phyloP scores from a whole-genome alignment of 108 stramenopile genomes.

The Cyclotella baltica region DNA sequence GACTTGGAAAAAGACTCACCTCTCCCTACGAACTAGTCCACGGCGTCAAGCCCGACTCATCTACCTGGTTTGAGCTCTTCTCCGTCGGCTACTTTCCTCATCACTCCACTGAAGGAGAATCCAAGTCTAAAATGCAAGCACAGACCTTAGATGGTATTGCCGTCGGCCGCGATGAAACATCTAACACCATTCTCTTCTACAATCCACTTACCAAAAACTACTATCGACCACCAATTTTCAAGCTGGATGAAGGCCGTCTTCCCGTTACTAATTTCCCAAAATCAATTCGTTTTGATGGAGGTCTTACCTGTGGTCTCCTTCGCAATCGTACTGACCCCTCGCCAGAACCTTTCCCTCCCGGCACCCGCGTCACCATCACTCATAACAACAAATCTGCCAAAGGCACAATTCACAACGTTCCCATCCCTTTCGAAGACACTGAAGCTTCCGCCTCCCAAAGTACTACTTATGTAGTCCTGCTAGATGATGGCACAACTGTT shows the following conservation, averaged over 20 bases:
- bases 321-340: conserved; percentile 10
- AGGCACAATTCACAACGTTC: conserved; percentile 10
- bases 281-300: conserved; percentile 12
- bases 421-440: neutral
- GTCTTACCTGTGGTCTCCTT: conserved; percentile 16
- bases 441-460: neutral
- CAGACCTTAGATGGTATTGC: conserved; percentile 5
- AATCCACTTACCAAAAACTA: conserved; percentile 11
- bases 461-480: neutral
- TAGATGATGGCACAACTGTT: neutral
- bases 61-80: conserved; percentile 6
- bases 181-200: conserved; percentile 23
- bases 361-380: conserved; percentile 13
- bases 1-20: conserved; percentile 17
- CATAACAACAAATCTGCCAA: neutral
- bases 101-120: neutral
- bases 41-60: neutral
- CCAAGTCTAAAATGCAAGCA: conserved; percentile 1
- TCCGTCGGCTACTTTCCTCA: neutral
- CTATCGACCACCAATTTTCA: conserved; percentile 8
- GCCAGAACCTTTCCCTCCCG: conserved; percentile 1
- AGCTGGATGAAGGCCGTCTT: conserved; percentile 19
- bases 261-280: conserved; percentile 10
- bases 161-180: neutral
- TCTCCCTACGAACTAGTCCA: conserved; percentile 11